These are phyloP conservation scores for Trichoderma atroviride DNA, from an alignment of 2,329 filamentous ascomycete genomes.

Conservation along the genomic window DNA sequence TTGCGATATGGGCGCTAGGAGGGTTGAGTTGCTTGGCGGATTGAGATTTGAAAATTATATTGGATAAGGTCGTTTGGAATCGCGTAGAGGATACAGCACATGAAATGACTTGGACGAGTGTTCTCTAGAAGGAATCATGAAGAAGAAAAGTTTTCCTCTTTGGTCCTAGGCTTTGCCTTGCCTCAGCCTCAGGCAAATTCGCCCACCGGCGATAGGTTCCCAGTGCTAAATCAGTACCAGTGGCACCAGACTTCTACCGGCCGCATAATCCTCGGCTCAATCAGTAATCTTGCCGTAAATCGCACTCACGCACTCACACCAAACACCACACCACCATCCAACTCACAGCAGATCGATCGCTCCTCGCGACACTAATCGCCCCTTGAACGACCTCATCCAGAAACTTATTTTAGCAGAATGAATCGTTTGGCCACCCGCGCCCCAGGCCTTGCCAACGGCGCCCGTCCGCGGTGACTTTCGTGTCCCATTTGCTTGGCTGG, in stretches of 20 bases:
- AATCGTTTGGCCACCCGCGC: neutral
- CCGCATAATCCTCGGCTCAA: conserved; percentile 10
- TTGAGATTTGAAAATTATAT: neutral
- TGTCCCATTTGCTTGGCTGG: neutral
- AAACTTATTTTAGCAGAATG: neutral
- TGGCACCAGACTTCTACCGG: conserved; percentile 1
- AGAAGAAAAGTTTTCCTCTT: neutral
- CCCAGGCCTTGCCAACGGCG: neutral
- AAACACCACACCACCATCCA: neutral
- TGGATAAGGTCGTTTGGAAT: neutral
- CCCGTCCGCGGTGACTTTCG: neutral
- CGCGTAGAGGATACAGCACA: neutral
- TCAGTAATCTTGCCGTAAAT: neutral
- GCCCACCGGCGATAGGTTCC: neutral
- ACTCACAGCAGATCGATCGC: neutral
- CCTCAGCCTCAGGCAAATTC: neutral
- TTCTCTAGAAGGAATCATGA: neutral
- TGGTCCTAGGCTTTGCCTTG: neutral
- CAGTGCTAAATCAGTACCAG: neutral
- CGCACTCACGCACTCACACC: neutral
- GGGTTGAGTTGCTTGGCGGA: neutral
- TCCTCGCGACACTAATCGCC: neutral
- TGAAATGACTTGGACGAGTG: neutral
- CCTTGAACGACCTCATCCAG: neutral
- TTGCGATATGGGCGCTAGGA: neutral